Evolutionary conservation across 208 protist genomes (phyloP).

Genomic region (Wallacemonas collosoma): DNA sequence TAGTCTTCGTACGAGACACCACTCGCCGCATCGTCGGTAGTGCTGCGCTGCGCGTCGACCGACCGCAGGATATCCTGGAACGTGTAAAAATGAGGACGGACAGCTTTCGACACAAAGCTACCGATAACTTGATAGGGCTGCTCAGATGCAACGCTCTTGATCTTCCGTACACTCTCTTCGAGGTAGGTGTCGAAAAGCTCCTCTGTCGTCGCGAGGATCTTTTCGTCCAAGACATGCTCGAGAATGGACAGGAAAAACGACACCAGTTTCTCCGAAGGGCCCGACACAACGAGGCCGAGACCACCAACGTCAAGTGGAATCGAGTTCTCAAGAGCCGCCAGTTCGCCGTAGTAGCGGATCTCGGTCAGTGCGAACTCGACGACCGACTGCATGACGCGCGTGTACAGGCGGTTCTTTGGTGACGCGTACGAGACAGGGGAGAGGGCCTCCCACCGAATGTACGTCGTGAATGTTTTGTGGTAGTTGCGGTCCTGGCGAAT

Average conservation of each 20-base stretch:
- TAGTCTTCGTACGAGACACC: conserved; percentile 53
- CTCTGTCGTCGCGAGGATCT: conserved; percentile 26
- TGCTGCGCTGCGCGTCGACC: too few species aligned
- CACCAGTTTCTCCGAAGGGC: conserved; percentile 54
- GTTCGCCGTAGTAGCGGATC: conserved; percentile 61
- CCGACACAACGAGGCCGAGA: conserved; percentile 43
- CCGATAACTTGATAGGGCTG: conserved; percentile 51
- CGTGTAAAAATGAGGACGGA: conserved; percentile 33
- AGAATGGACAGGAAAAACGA: conserved; percentile 50
- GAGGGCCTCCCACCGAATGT: conserved; percentile 39
- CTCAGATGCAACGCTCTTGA: conserved; percentile 29
- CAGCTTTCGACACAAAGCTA: conserved; percentile 33
- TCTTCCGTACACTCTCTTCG: conserved; percentile 32
- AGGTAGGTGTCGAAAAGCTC: conserved; percentile 56
- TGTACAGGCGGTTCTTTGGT: conserved; percentile 58
- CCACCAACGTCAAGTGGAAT: conserved; percentile 31
- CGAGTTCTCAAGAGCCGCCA: conserved; percentile 61
- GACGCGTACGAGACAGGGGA: conserved; percentile 55
- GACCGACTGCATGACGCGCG: conserved; percentile 55
- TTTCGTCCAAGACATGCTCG: conserved; percentile 25
- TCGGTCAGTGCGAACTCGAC: conserved; percentile 48
- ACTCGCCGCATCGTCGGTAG: not conserved
- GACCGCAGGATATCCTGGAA: conserved; percentile 51
- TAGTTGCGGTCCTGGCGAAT: conserved; percentile 41
- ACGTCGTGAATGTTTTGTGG: conserved; percentile 67